Evolutionary conservation across 805 yeast genomes (phyloP).

Genomic region (Candida andamanensis): DNA sequence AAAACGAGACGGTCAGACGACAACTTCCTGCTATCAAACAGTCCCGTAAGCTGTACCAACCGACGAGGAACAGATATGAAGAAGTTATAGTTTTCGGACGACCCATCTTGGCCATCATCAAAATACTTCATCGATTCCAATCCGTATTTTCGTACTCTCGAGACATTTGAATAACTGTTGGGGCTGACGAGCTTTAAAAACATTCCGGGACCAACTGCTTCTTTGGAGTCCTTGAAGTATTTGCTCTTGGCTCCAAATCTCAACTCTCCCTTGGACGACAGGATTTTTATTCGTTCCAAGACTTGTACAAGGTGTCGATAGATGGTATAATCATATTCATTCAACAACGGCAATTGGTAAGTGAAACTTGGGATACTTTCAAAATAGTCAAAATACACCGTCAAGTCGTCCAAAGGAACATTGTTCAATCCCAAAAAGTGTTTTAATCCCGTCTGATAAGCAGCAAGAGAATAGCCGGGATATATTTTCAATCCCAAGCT

Average conservation of each 20-base stretch:
- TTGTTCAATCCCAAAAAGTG: not conserved
- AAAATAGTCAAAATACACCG: constrained; percentile 6
- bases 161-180: constrained; percentile 1
- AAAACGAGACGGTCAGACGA: not conserved
- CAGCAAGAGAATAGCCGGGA: not conserved
- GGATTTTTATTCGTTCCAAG: constrained; percentile 15
- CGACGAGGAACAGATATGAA: constrained; percentile 2
- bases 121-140: constrained; percentile 1
- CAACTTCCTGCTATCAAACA: not conserved
- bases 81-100: constrained; percentile 3
- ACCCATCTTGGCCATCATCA: not conserved
- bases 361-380: constrained; percentile 4
- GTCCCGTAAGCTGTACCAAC: not conserved
- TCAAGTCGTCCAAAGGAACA: not conserved
- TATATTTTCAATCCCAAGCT: too few species aligned
- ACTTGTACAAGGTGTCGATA: constrained; percentile 15
- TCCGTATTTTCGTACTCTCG: constrained; percentile 4
- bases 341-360: constrained; percentile 2
- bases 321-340: not conserved
- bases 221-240: constrained; percentile 16
- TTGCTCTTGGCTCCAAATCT: constrained; percentile 23
- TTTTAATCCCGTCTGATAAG: not conserved
- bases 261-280: constrained; percentile 8
- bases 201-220: constrained; percentile 1
- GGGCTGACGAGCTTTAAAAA: constrained; percentile 5